Evolutionary conservation across 2,329 filamentous ascomycete genomes (phyloP).

Genomic region (Microsporum canis): DNA sequence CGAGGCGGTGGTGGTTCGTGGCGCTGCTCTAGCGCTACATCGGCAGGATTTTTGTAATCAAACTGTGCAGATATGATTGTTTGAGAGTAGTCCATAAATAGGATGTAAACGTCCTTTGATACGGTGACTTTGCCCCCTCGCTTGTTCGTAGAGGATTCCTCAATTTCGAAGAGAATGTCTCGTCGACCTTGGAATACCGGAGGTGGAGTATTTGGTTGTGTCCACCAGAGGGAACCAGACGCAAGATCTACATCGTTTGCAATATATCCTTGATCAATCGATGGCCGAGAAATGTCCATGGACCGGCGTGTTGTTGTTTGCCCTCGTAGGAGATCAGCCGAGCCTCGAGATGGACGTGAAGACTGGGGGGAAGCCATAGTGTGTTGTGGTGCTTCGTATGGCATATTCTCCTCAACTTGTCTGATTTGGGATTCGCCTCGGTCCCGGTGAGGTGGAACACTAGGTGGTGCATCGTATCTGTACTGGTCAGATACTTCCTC

Average conservation of each 20-base stretch:
- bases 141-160: constrained; percentile 61
- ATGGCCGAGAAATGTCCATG: constrained; percentile 63
- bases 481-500: constrained; percentile 46
- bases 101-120: constrained; percentile 70
- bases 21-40: constrained; percentile 68
- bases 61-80: constrained; percentile 74
- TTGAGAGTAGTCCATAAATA: constrained; percentile 94
- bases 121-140: constrained; percentile 59
- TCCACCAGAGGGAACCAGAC: constrained; percentile 72
- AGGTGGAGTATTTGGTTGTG: constrained; percentile 64
- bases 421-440: background rate
- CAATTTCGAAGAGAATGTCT: constrained; percentile 71
- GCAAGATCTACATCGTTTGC: constrained; percentile 78
- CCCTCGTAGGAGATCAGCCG: constrained; percentile 51
- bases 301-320: constrained; percentile 47
- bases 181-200: constrained; percentile 70
- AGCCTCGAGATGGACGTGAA: constrained; percentile 39
- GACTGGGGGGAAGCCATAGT: constrained; percentile 30
- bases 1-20: constrained; percentile 73
- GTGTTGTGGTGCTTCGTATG: constrained; percentile 33
- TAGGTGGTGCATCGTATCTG: constrained; percentile 32
- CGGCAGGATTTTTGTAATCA: constrained; percentile 60
- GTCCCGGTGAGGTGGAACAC: constrained; percentile 20
- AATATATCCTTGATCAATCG: constrained; percentile 69
- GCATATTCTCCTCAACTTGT: background rate